Evolutionary conservation across 352 stramenopile species (phyloP).

Genomic region (Globisporangium alternatum): DNA sequence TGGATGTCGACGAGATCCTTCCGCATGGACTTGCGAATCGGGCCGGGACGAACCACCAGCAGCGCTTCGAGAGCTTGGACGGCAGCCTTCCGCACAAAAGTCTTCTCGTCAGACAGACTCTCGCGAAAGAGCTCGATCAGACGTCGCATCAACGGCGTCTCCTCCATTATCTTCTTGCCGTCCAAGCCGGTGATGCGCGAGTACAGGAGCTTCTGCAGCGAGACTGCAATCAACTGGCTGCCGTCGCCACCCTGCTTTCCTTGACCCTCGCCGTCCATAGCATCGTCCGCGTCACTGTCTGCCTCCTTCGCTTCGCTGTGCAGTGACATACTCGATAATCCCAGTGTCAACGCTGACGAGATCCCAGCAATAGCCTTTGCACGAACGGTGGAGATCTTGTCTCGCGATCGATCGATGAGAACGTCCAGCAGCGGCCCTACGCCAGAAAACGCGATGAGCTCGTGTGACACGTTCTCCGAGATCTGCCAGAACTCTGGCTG

Average conservation of each 20-base stretch:
- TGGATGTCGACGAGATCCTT: constrained; percentile 81
- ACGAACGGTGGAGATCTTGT: constrained; percentile 78
- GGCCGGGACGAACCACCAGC: constrained; percentile 44
- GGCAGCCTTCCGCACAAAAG: constrained; percentile 74
- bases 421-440: constrained; percentile 63
- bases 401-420: constrained; percentile 65
- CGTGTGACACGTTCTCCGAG: constrained; percentile 19
- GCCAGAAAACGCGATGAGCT: constrained; percentile 44
- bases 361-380: constrained; percentile 80
- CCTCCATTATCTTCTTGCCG: constrained; percentile 31
- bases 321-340: constrained; percentile 34
- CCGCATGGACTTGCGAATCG: constrained; percentile 49
- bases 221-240: constrained; percentile 40
- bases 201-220: constrained; percentile 56
- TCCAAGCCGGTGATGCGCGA: constrained; percentile 22
- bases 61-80: constrained; percentile 78
- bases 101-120: constrained; percentile 76
- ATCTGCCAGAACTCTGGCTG: constrained; percentile 59
- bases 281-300: constrained; percentile 18
- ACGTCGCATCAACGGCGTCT: constrained; percentile 64
- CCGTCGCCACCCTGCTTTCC: not conserved
- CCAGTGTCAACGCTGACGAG: constrained; percentile 54
- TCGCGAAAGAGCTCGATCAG: constrained; percentile 76
- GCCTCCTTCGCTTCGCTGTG: not conserved
- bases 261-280: constrained; percentile 15